These are phyloP conservation scores for Mycena rosella DNA, from an alignment of 768 basidiomycete genomes.

Conservation along the genomic window DNA sequence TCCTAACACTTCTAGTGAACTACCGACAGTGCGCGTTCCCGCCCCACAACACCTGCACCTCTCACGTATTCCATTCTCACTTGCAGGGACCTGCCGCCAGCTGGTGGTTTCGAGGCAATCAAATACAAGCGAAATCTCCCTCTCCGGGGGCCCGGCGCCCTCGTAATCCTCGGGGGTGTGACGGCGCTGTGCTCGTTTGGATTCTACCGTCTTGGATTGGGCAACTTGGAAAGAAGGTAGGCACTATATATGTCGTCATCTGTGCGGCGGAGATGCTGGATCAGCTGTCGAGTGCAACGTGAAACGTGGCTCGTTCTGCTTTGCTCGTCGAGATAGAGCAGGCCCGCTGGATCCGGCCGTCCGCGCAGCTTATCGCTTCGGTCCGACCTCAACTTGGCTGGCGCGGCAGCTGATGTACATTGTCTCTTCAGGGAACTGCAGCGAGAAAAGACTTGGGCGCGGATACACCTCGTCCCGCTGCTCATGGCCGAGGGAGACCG, in stretches of 20 bases:
- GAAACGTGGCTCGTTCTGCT: constrained; percentile 45
- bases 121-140: constrained; percentile 98
- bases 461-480: constrained; percentile 93
- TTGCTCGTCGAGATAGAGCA: constrained; percentile 15
- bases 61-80: no score
- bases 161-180: constrained; percentile 88
- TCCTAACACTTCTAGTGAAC: constrained; percentile 55
- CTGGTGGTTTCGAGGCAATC: constrained; percentile 92
- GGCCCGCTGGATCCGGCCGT: constrained; percentile 34
- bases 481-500: constrained; percentile 95
- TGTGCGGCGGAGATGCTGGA: constrained; percentile 49
- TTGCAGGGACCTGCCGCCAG: constrained; percentile 94
- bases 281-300: constrained; percentile 39
- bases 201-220: constrained; percentile 91
- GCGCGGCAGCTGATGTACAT: constrained; percentile 57
- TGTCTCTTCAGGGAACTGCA: constrained; percentile 82
- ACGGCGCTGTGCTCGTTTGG: constrained; percentile 89
- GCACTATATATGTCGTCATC: constrained; percentile 52
- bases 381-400: constrained; percentile 57
- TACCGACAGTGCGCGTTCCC: constrained; percentile 45
- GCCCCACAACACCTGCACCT: no score
- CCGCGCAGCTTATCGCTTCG: constrained; percentile 52
- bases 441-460: constrained; percentile 94
- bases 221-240: constrained; percentile 96
- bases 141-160: constrained; percentile 86